Base-by-base conservation (phyloP, 352 stramenopile genomes). In the Phytophthora tubulina region DNA sequence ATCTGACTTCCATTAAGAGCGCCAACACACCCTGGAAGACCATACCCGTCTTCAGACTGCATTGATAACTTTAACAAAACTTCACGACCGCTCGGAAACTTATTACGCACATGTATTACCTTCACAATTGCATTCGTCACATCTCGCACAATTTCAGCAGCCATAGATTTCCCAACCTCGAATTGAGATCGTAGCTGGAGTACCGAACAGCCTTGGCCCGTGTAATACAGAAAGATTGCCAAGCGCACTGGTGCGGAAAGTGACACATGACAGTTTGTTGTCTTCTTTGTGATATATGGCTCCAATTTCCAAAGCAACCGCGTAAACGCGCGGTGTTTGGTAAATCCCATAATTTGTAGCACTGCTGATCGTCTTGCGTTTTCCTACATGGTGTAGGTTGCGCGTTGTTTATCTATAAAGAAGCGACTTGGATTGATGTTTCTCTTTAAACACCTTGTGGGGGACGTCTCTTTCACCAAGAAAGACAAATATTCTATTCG, bases 151-250 rank as follows among this genome's bases (percentile, higher is more conserved):
- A 63, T 44, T 10, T 41, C 55, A 7, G 41, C 52, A n/a, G 41
- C 55, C 3, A 27, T 63, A 4, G 41, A 53, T 6, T 53, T 52
- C 33, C 55, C 55, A 21, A 63, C 31, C 6, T 30, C 41, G 32
- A 63, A 53, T 15, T 63, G 55, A 30, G 41, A 42, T 27, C 55
- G 39, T 53, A 63, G 21, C 9, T 53, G 55, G 15, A 53, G 55
- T 0, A 63, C 9, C 2, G 55, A 63, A 31, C 55, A 53, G 13
- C 41, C 53, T 38, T 63, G 30, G 4, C 30, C 41, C 8, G 31
- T 41, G 41, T 63, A 63, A 41, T 63, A 63, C 2, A 53, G 14
- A 32, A 42, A 60, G 1, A 45, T 11, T 14, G 36, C 52, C 38
- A 60, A 21, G 4, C 17, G 6, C 36, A 60, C 36, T 11, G 52